Evolutionary conservation across 768 basidiomycete species (phyloP), one percentile per base, ranked within the genome.

Genomic region (Russula foetens): DNA sequence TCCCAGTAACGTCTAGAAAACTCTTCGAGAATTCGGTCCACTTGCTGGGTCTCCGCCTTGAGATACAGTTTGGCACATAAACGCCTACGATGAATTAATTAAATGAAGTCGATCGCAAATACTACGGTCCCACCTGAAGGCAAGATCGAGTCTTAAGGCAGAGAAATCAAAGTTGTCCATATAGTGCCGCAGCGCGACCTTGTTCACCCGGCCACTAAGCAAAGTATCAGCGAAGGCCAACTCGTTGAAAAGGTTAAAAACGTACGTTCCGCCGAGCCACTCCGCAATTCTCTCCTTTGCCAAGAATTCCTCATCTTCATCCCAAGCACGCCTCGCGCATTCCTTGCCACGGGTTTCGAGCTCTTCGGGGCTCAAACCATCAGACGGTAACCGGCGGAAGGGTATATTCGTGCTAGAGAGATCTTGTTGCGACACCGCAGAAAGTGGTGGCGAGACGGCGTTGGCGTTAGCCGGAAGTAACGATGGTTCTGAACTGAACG

Each of bases 41-140:
- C 88, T 74, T 98, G 95, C 69, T 99, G 97, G 0, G 96, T 96
- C 72, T 99, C 97, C 1, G 86, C 97, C 72, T 93, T 95, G 60
- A 99, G 81, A 71, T 82, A 98, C 2, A 99, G 80, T 71, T 96
- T 97, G 14, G 86, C 85, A 70, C 95, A 98, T 12, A 99, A 75
- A 24, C 85, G 86, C 63, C 95, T 94, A 19, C 11, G 41, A 23
- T 33, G 31, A 24, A n/a, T 28, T 17, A 62, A 31, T 58, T 21
- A 55, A 33, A 44, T 44, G 19, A 19, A n/a, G 48, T 31, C 12
- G 46, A 17, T 49, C 21, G n/a, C 8, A n/a, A 39, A 24, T 19
- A 17, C 29, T 33, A 17, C 24, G 12, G 19, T 63, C 67, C 21
- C 21, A 91, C 92, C 95, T 81, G 72, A 99, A 98, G 4, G 95